Base-by-base conservation (phyloP, 352 stramenopile species). In the Pythium aphanidermatum region DNA sequence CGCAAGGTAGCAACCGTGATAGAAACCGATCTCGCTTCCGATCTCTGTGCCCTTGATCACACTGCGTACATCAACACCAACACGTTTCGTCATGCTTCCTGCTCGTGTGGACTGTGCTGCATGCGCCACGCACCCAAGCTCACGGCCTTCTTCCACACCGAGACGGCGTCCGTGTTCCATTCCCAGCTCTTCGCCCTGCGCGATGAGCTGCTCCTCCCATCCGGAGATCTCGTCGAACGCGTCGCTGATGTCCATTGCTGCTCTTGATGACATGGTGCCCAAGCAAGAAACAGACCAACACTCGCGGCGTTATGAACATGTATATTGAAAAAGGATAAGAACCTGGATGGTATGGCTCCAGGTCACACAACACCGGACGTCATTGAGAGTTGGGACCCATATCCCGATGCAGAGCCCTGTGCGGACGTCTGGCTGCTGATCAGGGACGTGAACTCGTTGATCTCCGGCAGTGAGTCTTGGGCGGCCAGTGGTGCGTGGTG, bases 1-100 rank as follows among this genome's bases (percentile, higher is more conserved):
- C 31, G 86, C 67, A 9, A 70, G 41, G 53, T 77, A 83, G 57
- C 80, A 92, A 20, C 80, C 80, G 29, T 80, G 70, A 48, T 92
- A 92, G 51, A 92, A 92, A 0, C 80, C 80, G 33, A 90, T 42
- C 48, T 92, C 80, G n/a, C 70, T 78, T 24, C 80, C 80, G 27
- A 92, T 83, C 62, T 92, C 80, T 2, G 70, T 76, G 28, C 80
- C 80, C 58, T 92, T 92, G 46, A 83, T 66, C 23, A 81, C 46
- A 9, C 79, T 91, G 50, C 27, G 29, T 1, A 10, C 4, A 16
- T 7, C 31, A 19, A 48, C 33, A 20, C 4, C 2, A 57, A 40
- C n/a, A n/a, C n/a, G n/a, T n/a, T n/a, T n/a, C n/a, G n/a, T n/a
- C n/a, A n/a, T n/a, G n/a, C n/a, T n/a, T n/a, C n/a, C n/a, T n/a